A percentile compares a stretch with the other conserved stretches of the same genome.
phyloP scores from a whole-genome alignment of 1,284 basidiomycete genomes.

The Ganoderma meredithae region DNA sequence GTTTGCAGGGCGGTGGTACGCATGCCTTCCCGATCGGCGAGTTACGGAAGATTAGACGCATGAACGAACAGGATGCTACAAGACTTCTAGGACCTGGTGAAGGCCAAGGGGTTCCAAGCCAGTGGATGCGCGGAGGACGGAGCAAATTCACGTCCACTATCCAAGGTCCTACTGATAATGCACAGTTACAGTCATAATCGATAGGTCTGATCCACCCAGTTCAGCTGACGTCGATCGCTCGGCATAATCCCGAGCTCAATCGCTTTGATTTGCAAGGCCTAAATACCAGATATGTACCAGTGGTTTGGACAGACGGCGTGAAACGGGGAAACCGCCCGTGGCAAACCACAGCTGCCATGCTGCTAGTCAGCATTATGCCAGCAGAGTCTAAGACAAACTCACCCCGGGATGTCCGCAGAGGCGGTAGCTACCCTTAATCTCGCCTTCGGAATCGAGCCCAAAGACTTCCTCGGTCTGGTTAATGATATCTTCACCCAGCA shows the following conservation, averaged over 20 bases:
- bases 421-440: constrained; percentile 47
- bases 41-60: neutral
- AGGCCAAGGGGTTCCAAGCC: neutral
- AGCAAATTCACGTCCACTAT: neutral
- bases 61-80: neutral
- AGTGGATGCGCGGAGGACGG: neutral
- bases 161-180: too few species aligned
- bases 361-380: too few species aligned
- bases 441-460: constrained; percentile 64
- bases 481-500: constrained; percentile 56
- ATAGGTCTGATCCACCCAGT: too few species aligned
- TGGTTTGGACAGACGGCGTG: constrained; percentile 27
- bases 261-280: constrained; percentile 20
- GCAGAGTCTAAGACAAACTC: neutral
- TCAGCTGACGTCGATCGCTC: constrained; percentile 7
- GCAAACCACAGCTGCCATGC: constrained; percentile 18
- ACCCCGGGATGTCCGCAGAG: constrained; percentile 46
- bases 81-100: neutral
- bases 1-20: too few species aligned
- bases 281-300: constrained; percentile 1
- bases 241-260: constrained; percentile 16
- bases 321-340: constrained; percentile 24
- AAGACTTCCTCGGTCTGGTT: constrained; percentile 55
- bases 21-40: too few species aligned
- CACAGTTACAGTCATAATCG: too few species aligned